Evolutionary conservation across 2,329 filamentous ascomycete genomes (phyloP).

Genomic region (Fusarium algeriense): DNA sequence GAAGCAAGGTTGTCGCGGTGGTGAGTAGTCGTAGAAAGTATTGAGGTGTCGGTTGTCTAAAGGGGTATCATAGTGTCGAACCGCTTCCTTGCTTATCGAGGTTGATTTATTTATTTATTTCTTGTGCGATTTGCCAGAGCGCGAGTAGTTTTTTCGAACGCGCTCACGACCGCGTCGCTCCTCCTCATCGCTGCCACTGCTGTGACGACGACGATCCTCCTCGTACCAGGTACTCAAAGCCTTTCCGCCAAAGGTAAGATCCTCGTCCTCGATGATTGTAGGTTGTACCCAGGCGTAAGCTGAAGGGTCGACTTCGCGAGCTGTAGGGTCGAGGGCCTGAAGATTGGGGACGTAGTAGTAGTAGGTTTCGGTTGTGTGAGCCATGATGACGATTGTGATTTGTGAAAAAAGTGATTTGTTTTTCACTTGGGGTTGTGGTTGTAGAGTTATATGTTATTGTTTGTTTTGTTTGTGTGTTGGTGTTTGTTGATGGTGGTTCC

Average conservation of each 20-base stretch:
- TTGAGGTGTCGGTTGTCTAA: conserved; percentile 15
- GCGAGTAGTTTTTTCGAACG: conserved; percentile 50
- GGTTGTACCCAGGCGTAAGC: conserved; percentile 63
- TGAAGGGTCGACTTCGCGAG: conserved; percentile 51
- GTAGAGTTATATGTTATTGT: conserved; percentile 16
- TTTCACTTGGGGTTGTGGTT: conserved; percentile 7
- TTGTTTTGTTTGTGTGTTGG: conserved; percentile 14
- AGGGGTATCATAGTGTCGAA: conserved; percentile 42
- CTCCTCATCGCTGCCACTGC: conserved; percentile 55
- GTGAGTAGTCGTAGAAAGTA: conserved; percentile 9
- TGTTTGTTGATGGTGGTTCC: conserved; percentile 4
- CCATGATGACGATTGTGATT: conserved; percentile 28
- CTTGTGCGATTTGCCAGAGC: conserved; percentile 48
- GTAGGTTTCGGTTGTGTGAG: conserved; percentile 46
- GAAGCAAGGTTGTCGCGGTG: conserved; percentile 15
- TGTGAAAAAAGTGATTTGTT: conserved; percentile 1
- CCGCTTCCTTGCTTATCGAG: conserved; percentile 9
- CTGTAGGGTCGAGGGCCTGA: conserved; percentile 50
- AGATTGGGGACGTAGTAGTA: conserved; percentile 53
- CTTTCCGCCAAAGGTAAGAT: conserved; percentile 72
- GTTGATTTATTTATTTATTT: conserved; percentile 42
- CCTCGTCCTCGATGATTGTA: conserved; percentile 71
- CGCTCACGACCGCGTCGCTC: conserved; percentile 56
- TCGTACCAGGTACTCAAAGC: conserved; percentile 70
- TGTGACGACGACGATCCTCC: conserved; percentile 64